These are phyloP conservation scores for Macrolepiota dolichaula DNA, from an alignment of 768 basidiomycete species.

Conservation along the genomic window DNA sequence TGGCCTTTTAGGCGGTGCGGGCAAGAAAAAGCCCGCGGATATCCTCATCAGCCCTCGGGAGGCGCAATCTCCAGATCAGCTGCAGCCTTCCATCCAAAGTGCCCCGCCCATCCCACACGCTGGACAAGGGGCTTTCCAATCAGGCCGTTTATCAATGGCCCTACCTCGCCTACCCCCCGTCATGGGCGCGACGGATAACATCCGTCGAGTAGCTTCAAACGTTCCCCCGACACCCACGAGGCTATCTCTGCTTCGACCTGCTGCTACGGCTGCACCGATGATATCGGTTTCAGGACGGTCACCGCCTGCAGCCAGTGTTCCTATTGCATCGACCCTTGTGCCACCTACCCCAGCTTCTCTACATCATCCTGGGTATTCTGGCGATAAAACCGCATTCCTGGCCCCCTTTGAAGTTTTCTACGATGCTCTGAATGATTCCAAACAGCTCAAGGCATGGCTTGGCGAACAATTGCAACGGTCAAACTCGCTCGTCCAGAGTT, in stretches of 20 bases:
- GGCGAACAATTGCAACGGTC: conserved; percentile 69
- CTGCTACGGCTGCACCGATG: conserved; percentile 18
- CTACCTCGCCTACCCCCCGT: conserved; percentile 62
- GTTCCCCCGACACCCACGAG: conserved; percentile 75
- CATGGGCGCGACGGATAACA: conserved; percentile 37
- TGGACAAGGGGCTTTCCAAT: conserved; percentile 36
- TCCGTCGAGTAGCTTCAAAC: conserved; percentile 49
- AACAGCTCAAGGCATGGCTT: conserved; percentile 75
- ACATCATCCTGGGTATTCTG: conserved; percentile 55
- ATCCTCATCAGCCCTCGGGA: conserved; percentile 75
- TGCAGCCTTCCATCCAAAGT: conserved; percentile 71
- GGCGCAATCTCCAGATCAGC: conserved; percentile 45
- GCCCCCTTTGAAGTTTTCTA: conserved; percentile 84
- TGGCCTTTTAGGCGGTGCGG: conserved; percentile 48
- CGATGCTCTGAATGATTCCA: conserved; percentile 78
- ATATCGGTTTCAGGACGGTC: conserved; percentile 37
- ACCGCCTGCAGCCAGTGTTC: conserved; percentile 57
- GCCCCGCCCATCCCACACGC: conserved; percentile 66
- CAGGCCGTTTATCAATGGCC: conserved; percentile 55
- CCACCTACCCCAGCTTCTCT: conserved; percentile 70
- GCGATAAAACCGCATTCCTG: conserved; percentile 74
- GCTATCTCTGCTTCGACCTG: conserved; percentile 44
- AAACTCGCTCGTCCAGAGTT: conserved; percentile 45
- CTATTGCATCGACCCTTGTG: conserved; percentile 63
- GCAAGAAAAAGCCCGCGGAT: conserved; percentile 72